Percentiles rank a stretch among this genome's conserved stretches.
phyloP scores from a whole-genome alignment of 345 rosid genomes.

The Eucalyptus curtisii region DNA sequence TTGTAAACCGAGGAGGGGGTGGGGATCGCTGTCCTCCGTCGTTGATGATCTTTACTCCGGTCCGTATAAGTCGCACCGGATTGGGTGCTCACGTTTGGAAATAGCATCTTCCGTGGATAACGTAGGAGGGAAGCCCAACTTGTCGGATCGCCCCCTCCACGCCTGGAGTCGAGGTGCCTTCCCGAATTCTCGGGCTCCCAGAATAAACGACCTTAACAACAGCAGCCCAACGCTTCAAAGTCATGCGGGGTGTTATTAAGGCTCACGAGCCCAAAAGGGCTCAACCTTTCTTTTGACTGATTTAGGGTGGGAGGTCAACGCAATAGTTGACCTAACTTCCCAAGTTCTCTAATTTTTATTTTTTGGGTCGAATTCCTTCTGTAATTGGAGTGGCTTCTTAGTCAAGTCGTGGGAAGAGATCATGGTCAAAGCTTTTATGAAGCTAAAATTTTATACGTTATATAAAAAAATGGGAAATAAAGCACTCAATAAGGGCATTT shows the following conservation, averaged over 20 bases:
- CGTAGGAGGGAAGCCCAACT: neutral
- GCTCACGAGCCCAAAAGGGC: neutral
- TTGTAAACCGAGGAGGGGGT: too few species aligned
- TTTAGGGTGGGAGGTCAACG: neutral
- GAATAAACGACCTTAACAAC: neutral
- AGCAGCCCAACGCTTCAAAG: neutral
- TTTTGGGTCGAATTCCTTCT: neutral
- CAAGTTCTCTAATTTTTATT: neutral
- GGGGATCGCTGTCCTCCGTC: too few species aligned
- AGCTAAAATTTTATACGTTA: rapidly evolving
- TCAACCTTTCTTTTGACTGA: neutral
- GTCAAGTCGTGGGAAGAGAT: neutral
- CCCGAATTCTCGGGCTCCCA: neutral
- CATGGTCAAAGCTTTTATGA: neutral
- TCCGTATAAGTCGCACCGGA: neutral
- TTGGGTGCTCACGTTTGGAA: neutral
- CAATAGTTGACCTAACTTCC: neutral
- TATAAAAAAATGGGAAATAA: too few species aligned
- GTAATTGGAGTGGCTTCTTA: neutral
- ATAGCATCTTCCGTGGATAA: neutral
- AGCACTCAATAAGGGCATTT: neutral
- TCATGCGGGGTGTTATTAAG: neutral
- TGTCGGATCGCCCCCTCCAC: neutral
- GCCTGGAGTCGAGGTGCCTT: neutral
- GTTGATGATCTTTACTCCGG: neutral